phyloP scores from a whole-genome alignment of 2,329 filamentous ascomycete species.

The Didymella keratinophila region DNA sequence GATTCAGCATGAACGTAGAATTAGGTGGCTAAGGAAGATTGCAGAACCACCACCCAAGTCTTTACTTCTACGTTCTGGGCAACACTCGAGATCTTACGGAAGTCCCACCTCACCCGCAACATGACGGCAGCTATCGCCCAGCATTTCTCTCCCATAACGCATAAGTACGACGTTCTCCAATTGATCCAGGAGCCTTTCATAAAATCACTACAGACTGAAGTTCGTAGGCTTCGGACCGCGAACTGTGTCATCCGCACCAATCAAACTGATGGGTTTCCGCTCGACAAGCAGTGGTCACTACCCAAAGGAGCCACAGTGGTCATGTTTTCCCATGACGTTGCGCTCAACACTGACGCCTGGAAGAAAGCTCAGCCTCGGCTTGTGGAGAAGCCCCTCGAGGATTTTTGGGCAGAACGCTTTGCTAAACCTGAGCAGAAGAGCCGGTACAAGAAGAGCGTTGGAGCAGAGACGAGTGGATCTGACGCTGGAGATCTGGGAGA shows the following conservation, averaged over 20 bases:
- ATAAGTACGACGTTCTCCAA: slow-evolving; percentile 27
- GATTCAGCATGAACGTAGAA: not conserved
- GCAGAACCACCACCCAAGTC: slow-evolving; percentile 28
- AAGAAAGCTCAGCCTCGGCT: slow-evolving; percentile 26
- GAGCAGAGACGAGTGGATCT: slow-evolving; percentile 2
- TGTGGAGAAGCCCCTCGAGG: slow-evolving; percentile 30
- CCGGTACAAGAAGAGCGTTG: not conserved
- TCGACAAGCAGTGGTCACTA: slow-evolving; percentile 35
- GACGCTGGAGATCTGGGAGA: slow-evolving; percentile 8
- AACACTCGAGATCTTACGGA: slow-evolving; percentile 33
- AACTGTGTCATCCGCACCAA: slow-evolving; percentile 22
- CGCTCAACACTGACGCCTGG: slow-evolving; percentile 37
- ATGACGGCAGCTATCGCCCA: slow-evolving; percentile 24
- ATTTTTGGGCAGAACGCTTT: slow-evolving; percentile 43
- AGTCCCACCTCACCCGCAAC: slow-evolving; percentile 27
- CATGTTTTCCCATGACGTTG: slow-evolving; percentile 37
- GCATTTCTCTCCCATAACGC: slow-evolving; percentile 18
- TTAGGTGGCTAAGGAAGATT: slow-evolving; percentile 9
- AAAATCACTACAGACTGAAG: slow-evolving; percentile 38
- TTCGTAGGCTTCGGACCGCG: slow-evolving; percentile 33
- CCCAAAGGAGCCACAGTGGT: slow-evolving; percentile 27
- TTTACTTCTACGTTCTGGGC: slow-evolving; percentile 37
- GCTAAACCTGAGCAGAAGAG: slow-evolving; percentile 18
- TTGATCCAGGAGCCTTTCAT: slow-evolving; percentile 31
- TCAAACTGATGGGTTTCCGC: slow-evolving; percentile 19